These are phyloP conservation scores for Chamaenerion angustifolium DNA, from an alignment of 345 rosid species.

Conservation along the genomic window DNA sequence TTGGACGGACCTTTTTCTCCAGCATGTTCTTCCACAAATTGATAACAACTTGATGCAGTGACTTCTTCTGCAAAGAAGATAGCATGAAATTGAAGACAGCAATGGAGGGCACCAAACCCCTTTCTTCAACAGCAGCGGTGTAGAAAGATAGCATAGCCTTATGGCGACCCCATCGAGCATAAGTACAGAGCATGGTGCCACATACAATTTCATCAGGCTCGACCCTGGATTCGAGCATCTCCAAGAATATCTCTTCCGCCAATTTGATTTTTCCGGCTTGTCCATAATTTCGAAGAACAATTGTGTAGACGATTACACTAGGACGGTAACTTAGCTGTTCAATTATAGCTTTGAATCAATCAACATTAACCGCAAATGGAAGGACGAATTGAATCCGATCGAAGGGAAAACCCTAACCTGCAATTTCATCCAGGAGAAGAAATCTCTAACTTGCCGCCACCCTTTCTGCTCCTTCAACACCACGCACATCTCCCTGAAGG, in stretches of 20 bases:
- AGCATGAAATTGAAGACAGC: constrained; percentile 85
- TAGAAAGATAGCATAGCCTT: constrained; percentile 64
- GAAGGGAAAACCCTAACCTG: constrained; percentile 30
- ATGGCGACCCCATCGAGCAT: constrained; percentile 92
- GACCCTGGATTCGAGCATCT: constrained; percentile 83
- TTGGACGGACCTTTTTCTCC: constrained; percentile 39
- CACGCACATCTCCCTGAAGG: constrained; percentile 80
- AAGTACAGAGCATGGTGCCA: constrained; percentile 84
- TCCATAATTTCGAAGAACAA: constrained; percentile 50
- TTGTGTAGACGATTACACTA: constrained; percentile 59
- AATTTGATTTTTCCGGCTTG: constrained; percentile 78
- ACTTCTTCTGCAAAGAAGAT: constrained; percentile 83
- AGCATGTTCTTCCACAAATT: constrained; percentile 65
- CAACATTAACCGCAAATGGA: neutral
- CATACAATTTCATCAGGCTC: constrained; percentile 92
- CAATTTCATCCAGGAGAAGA: constrained; percentile 89
- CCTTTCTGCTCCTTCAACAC: constrained; percentile 76
- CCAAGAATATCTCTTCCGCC: constrained; percentile 79
- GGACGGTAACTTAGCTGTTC: constrained; percentile 75
- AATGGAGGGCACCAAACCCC: constrained; percentile 37
- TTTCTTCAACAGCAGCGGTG: constrained; percentile 66
- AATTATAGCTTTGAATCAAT: constrained; percentile 10
- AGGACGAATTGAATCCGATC: neutral
- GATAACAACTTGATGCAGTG: constrained; percentile 49
- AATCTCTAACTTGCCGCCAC: constrained; percentile 73